Evolutionary conservation across 129 eudicot genomes (phyloP), one percentile per base, ranked within the genome.

Genomic region (Oenanthe sinensis): DNA sequence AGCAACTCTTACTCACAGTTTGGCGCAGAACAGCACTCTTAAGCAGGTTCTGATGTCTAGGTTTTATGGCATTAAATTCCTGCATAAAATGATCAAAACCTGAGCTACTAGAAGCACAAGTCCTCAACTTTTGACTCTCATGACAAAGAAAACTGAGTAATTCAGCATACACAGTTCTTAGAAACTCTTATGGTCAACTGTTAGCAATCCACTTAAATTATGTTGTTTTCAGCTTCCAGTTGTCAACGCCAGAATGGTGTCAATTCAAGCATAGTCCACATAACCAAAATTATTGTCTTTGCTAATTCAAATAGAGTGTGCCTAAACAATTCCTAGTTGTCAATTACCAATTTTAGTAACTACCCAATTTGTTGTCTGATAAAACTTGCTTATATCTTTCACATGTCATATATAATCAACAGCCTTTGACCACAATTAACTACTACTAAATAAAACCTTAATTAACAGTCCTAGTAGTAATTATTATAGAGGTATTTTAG

Each of bases 11-110:
- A 84, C 97, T 87, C 67, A 92, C 97, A 84, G 81, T 60, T 83
- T 82, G 87, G 58, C 86, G 86, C 71, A 72, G 87, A 78, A 87
- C 62, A 48, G 97, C 96, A 68, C 89, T 84, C 79, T 84, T 85
- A 26, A 92, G 90, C 62, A 92, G 84, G 73, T 85, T 84, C 13
- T 82, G 81, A 77, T 92, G 97, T 40, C 85, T 83, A 14, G 91
- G 88, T 81, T 90, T 90, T 55, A 83, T 82, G 46, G 85, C 79
- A 79, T 78, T 87, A 83, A 77, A 82, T 68, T 88, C 96, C 97
- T 92, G 89, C 84, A 80, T 8, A 58, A 76, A 54, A 44, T 49
- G 54, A 82, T 62, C 67, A 47, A 22, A 52, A 26, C 15, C 71
- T 80, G 68, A 87, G 83, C 52, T 76, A 76, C 47, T 80, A 71